Conservation (phyloP, 1,284 basidiomycete species). For the Microbotryum scabiosae region DNA sequence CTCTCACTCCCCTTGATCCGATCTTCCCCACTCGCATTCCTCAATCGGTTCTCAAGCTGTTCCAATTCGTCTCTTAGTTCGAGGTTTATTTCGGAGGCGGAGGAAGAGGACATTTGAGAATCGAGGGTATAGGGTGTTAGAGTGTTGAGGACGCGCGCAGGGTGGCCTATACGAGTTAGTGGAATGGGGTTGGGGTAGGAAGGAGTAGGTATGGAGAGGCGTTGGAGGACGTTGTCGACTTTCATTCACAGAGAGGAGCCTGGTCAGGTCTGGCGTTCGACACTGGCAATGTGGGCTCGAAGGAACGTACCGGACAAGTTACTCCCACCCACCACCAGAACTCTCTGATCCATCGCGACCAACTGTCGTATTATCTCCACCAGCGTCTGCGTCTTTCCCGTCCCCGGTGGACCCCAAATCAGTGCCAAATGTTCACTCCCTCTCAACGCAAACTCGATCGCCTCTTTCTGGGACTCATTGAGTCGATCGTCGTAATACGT, state of each 20-base stretch:
- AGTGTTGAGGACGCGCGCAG: slow-evolving; percentile 76
- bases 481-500: slow-evolving; percentile 48
- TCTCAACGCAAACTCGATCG: slow-evolving; percentile 63
- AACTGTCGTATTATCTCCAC: slow-evolving; percentile 83
- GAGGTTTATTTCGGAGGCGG: slow-evolving; percentile 66
- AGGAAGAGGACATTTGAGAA: slow-evolving; percentile 67
- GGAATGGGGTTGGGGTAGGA: slow-evolving; percentile 21
- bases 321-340: slow-evolving; percentile 83
- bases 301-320: slow-evolving; percentile 54
- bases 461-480: slow-evolving; percentile 75
- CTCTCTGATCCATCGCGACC: slow-evolving; percentile 46
- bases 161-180: slow-evolving; percentile 79
- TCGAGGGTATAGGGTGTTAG: slow-evolving; percentile 79
- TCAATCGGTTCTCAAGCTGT: slow-evolving; percentile 53
- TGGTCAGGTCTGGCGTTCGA: too few species aligned
- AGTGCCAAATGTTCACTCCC: slow-evolving; percentile 67
- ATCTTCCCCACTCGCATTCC: slow-evolving; percentile 60
- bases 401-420: slow-evolving; percentile 89
- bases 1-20: slow-evolving; percentile 67
- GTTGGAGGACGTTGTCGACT: slow-evolving; percentile 48
- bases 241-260: too few species aligned
- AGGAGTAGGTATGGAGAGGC: slow-evolving; percentile 15
- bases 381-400: slow-evolving; percentile 82
- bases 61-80: slow-evolving; percentile 81
- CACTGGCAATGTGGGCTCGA: too few species aligned